Evolutionary conservation across 306 rosid genomes (phyloP).

Genomic region (Begonia peltatifolia): DNA sequence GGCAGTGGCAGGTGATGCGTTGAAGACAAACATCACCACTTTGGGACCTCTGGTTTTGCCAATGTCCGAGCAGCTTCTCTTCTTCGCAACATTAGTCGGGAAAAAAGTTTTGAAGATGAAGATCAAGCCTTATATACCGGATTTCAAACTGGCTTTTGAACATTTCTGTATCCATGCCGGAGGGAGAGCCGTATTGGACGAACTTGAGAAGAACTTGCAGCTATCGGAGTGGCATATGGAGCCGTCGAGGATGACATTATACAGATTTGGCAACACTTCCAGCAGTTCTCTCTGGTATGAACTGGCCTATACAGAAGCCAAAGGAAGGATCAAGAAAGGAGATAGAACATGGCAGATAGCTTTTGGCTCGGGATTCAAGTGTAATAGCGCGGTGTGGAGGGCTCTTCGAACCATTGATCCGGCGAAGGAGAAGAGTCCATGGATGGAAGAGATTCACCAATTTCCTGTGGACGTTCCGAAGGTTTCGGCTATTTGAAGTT

Average conservation of each 20-base stretch:
- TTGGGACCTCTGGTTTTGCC: conserved; percentile 73
- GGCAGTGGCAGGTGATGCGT: conserved; percentile 19
- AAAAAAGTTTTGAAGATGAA: too few species aligned
- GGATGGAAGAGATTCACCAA: too few species aligned
- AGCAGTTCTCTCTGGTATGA: conserved; percentile 54
- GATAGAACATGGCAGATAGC: conserved; percentile 45
- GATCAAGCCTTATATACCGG: too few species aligned
- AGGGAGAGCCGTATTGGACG: conserved; percentile 79
- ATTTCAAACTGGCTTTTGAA: too few species aligned
- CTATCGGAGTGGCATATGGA: conserved; percentile 76
- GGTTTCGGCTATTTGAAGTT: too few species aligned
- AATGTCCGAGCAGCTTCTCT: conserved; percentile 60
- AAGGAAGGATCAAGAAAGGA: conserved; percentile 43
- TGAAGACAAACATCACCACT: conserved; percentile 70
- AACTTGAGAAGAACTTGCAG: conserved; percentile 70
- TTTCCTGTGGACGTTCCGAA: too few species aligned
- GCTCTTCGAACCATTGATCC: conserved; percentile 13
- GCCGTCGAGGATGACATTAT: conserved; percentile 74
- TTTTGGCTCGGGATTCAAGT: conserved; percentile 72
- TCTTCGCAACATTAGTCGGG: conserved; percentile 38
- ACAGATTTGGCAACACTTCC: conserved; percentile 33
- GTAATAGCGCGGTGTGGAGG: conserved; percentile 80
- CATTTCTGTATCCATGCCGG: conserved; percentile 67
- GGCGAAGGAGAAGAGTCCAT: too few species aligned
- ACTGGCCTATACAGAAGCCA: conserved; percentile 64